These are phyloP conservation scores for Brasilioporus rufonigricans DNA, from an alignment of 768 basidiomycete genomes.

Conservation along the genomic window DNA sequence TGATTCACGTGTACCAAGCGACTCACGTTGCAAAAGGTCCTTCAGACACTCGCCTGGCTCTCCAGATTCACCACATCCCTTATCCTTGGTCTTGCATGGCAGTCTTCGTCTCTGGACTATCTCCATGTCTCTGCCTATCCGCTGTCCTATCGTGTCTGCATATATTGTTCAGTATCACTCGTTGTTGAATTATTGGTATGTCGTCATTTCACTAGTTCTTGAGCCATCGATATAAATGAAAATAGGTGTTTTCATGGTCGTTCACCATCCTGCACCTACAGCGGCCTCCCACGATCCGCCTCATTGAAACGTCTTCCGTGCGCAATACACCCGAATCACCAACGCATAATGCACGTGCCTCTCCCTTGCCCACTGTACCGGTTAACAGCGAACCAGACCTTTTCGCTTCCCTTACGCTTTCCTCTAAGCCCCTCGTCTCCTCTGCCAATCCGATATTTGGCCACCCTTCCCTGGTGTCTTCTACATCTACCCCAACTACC, in stretches of 20 bases:
- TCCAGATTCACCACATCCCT: conserved; percentile 51
- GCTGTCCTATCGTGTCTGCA: conserved; percentile 33
- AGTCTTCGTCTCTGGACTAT: conserved; percentile 39
- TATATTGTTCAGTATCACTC: conserved; percentile 49
- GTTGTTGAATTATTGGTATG: conserved; percentile 58
- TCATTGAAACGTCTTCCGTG: conserved; percentile 53
- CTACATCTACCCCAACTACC: conserved; percentile 24
- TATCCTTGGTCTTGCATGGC: conserved; percentile 43
- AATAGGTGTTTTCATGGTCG: conserved; percentile 52
- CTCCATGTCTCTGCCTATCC: conserved; percentile 37
- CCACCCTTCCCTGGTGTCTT: conserved; percentile 52
- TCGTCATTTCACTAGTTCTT: conserved; percentile 3
- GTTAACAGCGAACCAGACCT: conserved; percentile 51
- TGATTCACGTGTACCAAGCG: not conserved
- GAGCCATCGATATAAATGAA: not conserved
- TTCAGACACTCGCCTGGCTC: conserved; percentile 62
- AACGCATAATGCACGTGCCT: conserved; percentile 19
- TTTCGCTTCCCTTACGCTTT: conserved; percentile 60
- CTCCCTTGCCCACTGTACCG: conserved; percentile 25
- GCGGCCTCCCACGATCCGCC: conserved; percentile 67
- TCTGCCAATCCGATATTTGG: conserved; percentile 63
- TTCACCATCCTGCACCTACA: conserved; percentile 58
- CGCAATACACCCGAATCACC: conserved; percentile 42
- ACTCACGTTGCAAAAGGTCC: conserved; percentile 38
- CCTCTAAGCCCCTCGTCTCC: conserved; percentile 57